Percentiles rank a stretch among this genome's conserved stretches.
phyloP scores from a whole-genome alignment of 148 eudicot species.

The Heliamphora exappendiculata region DNA sequence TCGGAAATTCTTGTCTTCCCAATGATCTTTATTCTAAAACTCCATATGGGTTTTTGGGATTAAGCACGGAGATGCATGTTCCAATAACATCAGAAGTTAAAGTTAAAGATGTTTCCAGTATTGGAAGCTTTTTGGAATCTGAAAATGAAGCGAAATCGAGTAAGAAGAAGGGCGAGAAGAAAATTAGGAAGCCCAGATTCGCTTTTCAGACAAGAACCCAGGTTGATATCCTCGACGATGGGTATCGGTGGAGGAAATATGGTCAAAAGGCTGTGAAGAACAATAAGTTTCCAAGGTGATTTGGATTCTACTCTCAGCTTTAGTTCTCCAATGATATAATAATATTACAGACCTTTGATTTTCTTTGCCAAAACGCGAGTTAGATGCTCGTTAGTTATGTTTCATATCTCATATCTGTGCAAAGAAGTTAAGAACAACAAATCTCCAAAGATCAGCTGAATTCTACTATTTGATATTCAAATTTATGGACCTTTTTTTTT shows the following conservation, averaged over 20 bases:
- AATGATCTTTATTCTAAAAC: not conserved
- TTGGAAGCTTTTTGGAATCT: not conserved
- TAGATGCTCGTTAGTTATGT: not conserved
- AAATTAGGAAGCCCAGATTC: conserved; percentile 35
- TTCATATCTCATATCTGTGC: too few relatives aligned
- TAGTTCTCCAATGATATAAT: not conserved
- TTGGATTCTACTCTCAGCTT: not conserved
- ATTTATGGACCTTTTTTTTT: not conserved
- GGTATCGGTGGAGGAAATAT: conserved; percentile 69
- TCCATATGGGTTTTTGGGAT: conserved; percentile 1
- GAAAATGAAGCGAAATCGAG: not conserved
- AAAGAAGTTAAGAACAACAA: not conserved
- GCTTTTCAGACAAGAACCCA: conserved; percentile 66
- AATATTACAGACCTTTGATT: not conserved
- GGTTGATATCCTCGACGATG: conserved; percentile 76
- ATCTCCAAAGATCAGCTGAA: not conserved
- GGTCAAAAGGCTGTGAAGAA: conserved; percentile 69
- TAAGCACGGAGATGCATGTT: not conserved
- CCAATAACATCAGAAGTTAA: conserved; percentile 6
- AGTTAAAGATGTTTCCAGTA: conserved; percentile 7
- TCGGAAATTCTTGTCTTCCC: not conserved
- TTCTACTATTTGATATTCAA: not conserved
- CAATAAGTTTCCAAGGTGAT: conserved; percentile 53
- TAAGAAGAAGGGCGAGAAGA: conserved; percentile 30
- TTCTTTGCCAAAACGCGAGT: not conserved